phyloP scores from a whole-genome alignment of 1,284 basidiomycete species.

The Puccinia polysora region DNA sequence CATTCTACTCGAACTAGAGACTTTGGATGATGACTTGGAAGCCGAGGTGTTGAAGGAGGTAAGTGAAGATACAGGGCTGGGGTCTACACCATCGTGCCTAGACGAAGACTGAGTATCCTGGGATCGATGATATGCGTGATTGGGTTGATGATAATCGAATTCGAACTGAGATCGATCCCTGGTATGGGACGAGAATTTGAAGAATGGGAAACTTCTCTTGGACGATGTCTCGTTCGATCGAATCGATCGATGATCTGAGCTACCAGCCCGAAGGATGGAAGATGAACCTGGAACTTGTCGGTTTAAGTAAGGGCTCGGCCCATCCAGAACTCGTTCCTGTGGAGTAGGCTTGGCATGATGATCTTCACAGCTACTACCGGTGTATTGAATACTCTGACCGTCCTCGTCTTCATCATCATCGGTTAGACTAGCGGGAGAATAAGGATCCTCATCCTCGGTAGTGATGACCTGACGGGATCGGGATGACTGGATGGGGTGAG shows the following conservation, averaged over 20 bases:
- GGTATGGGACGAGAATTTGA: conserved; percentile 1
- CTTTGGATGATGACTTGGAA: conserved; percentile 23
- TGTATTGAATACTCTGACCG: not conserved
- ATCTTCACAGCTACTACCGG: conserved; percentile 23
- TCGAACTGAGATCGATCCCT: conserved; percentile 3
- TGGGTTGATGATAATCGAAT: not conserved
- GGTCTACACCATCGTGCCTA: conserved; percentile 7
- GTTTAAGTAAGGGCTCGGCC: conserved; percentile 6
- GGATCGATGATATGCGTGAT: not conserved
- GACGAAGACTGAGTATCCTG: not conserved
- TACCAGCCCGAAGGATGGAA: not conserved
- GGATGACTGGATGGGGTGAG: too few relatives aligned
- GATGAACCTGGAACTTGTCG: not conserved
- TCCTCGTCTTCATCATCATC: conserved; percentile 6
- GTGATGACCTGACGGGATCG: not conserved
- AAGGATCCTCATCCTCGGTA: conserved; percentile 11
- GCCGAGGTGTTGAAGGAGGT: conserved; percentile 21
- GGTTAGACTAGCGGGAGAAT: not conserved
- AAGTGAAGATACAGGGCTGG: conserved; percentile 40
- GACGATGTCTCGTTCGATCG: not conserved
- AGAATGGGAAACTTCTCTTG: conserved; percentile 7
- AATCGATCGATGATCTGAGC: not conserved
- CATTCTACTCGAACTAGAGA: conserved; percentile 8
- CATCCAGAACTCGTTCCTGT: not conserved
- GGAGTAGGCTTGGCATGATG: not conserved